Base-by-base conservation (phyloP, 805 yeast genomes). In the Candida argentea region DNA sequence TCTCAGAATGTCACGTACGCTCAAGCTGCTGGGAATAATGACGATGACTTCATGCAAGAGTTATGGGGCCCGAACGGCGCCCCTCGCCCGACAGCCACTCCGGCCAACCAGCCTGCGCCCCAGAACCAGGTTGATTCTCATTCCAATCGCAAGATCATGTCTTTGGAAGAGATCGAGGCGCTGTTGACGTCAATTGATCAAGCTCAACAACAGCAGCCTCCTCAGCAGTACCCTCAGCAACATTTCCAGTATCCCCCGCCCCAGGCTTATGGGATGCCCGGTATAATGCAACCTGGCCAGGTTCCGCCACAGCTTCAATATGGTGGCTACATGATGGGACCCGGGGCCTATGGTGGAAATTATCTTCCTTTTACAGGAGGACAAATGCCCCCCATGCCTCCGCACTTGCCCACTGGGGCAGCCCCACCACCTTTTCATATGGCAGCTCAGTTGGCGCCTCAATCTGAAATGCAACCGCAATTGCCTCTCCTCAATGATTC, bases 151-250 rank as follows among this genome's bases (percentile, higher is more conserved):
- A 68, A 67, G 41, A 65, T 78, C 14, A 54, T 81, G 40, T 79
- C 94, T 7, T 61, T 84, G 49, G 89, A 81, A 48, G 93, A 86
- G 42, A 70, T 86, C 38, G 95, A 86, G 55, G 84, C 94, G 6
- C 84, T 75, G 43, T 61, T 78, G 47, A 60, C 75, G 34, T 63
- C 68, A 4, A 61, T 66, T 31, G 67, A 57, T 32, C 43, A 43
- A 24, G 28, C 42, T 27, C 56, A 48, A 22, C 46, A 38, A 14
- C 46, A 38, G 22, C 39, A 37, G 13, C 44, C 38, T 16, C 50
- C 31, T 11, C 46, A 28, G 29, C 38, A 40, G 30, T 52, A 52
- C 25, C 58, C 52, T 20, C 39, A 37, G 13, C 44, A 39, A 18
- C 50, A 32, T 11, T 45, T 27, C 28, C 38, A 40, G 30, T 52